Evolutionary conservation across 1,139 yeast species (phyloP), one percentile per base, ranked within the genome.

Genomic region (Candida sp.): DNA sequence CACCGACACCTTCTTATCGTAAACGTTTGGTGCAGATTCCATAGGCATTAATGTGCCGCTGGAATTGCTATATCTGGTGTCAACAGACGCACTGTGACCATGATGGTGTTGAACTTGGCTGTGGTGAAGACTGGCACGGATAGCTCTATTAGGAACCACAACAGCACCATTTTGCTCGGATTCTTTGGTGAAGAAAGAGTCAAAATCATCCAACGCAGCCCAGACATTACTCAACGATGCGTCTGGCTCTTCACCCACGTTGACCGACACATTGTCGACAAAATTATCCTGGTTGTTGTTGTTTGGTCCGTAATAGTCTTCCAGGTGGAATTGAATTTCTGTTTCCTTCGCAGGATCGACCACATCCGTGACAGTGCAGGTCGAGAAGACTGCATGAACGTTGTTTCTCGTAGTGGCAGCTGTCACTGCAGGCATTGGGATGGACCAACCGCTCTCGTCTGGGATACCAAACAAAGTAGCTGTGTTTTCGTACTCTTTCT

Each of bases 361-460:
- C n/a, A 50, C 48, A 1, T 65, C 56, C 1, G 69, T 47, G 3
- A 75, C 78, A 2, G 77, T 75, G 64, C 98, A 93, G 0, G 97
- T 90, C 33, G 93, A 86, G 64, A 90, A 94, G 3, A 94, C 99
- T 0, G 98, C 93, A 67, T 94, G 98, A 1, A 96, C 96, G 63
- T 96, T 94, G 64, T 90, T 90, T 57, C 98, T 76, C 0, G 98
- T 90, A 9, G 88, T 83, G 0, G 96, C 88, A 0, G 98, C 91
- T 0, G 96, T 87, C 34, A 90, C 84, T 0, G 93, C 90, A 0
- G 98, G 97, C 94, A 90, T 88, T 2, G 98, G 96, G 46, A 96
- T 86, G 0, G 98, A 87, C 99, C 99, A 96, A 1, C 99, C 99
- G 63, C 87, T 86, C n/a, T 90, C 97, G 54, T 92, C 97, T 0